phyloP scores from a whole-genome alignment of 352 stramenopile species.

The Phytophthora pistaciae region DNA sequence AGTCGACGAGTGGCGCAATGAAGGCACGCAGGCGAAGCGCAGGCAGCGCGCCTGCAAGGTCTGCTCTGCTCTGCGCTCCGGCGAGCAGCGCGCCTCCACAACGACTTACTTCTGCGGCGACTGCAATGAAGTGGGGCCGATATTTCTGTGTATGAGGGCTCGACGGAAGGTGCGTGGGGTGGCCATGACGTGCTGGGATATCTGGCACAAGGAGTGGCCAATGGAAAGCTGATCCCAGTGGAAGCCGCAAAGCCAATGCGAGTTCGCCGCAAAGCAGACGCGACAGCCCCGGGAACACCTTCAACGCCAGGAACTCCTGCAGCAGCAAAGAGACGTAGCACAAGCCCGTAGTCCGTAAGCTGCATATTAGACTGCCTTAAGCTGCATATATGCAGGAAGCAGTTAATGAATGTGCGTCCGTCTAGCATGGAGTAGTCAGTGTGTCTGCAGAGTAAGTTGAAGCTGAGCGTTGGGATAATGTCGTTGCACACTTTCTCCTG shows the following conservation, averaged over 20 bases:
- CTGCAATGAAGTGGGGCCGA: background rate
- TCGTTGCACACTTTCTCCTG: too few relatives aligned
- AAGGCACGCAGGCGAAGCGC: too few relatives aligned
- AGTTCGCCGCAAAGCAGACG: background rate
- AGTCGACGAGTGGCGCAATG: too few relatives aligned
- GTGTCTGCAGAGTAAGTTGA: too few relatives aligned
- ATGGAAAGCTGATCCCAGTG: constrained; percentile 8
- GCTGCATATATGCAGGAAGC: background rate
- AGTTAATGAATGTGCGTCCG: too few relatives aligned
- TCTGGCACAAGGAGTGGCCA: background rate
- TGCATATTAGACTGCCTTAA: constrained; percentile 1
- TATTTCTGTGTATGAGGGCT: constrained; percentile 4
- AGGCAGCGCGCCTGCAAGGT: too few relatives aligned
- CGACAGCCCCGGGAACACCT: background rate
- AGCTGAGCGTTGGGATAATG: too few relatives aligned
- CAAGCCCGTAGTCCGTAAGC: background rate
- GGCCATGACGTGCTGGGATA: constrained; percentile 7
- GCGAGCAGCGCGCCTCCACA: background rate
- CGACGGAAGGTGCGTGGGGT: background rate
- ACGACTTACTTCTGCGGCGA: constrained; percentile 7
- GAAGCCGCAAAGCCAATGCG: background rate
- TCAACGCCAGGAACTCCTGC: background rate
- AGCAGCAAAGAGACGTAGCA: background rate
- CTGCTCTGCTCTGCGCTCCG: background rate
- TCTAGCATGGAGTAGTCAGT: too few relatives aligned